Evolutionary conservation across 2,329 filamentous ascomycete species (phyloP).

Genomic region (Colletotrichum theobromicola): DNA sequence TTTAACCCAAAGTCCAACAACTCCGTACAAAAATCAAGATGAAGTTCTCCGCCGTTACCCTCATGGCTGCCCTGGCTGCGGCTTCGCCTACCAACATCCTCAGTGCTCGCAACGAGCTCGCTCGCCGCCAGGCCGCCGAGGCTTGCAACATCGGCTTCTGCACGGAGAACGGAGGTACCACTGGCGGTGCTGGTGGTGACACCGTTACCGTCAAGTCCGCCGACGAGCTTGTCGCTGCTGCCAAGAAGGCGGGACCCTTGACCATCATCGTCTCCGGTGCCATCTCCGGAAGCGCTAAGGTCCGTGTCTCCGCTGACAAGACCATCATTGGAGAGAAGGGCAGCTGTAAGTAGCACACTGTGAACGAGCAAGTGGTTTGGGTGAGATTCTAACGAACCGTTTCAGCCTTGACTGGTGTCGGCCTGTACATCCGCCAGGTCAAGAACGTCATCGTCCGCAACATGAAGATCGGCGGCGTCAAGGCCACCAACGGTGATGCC

Average conservation of each 20-base stretch:
- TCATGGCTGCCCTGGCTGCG: constrained; percentile 17
- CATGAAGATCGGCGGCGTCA: constrained; percentile 52
- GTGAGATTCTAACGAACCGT: neutral
- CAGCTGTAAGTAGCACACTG: constrained; percentile 12
- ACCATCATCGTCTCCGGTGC: constrained; percentile 34
- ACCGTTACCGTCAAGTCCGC: constrained; percentile 33
- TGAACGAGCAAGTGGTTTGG: rapidly evolving
- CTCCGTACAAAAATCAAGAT: constrained; percentile 21
- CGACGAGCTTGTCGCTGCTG: constrained; percentile 30
- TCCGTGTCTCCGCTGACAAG: constrained; percentile 43
- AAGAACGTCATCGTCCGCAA: constrained; percentile 64
- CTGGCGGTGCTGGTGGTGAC: constrained; percentile 30
- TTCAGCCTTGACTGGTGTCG: constrained; percentile 44
- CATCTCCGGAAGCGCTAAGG: constrained; percentile 27
- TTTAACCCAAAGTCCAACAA: neutral
- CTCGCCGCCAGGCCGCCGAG: constrained; percentile 17
- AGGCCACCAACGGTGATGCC: constrained; percentile 59
- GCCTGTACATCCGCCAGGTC: constrained; percentile 53
- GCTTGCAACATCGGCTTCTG: constrained; percentile 34
- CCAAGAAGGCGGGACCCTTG: constrained; percentile 27
- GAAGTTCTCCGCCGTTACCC: constrained; percentile 17
- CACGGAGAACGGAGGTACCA: constrained; percentile 36
- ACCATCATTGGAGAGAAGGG: constrained; percentile 41
- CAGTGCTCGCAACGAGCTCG: constrained; percentile 16
- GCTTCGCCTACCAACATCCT: constrained; percentile 16